Conservation (phyloP, 2,329 filamentous ascomycete species). For the Monilinia fructicola region DNA sequence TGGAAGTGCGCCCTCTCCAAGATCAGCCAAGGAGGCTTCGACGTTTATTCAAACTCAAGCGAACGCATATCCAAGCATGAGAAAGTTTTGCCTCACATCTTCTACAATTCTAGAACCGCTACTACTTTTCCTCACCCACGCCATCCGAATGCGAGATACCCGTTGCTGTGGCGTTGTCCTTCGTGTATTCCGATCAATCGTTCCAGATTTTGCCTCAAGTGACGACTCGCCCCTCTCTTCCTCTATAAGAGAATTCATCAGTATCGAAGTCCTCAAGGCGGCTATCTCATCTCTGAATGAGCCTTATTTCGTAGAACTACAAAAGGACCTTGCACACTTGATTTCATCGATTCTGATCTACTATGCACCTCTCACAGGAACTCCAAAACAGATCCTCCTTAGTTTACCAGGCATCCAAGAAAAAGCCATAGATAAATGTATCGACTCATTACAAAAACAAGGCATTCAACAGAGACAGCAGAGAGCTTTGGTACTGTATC, state of each 20-base stretch:
- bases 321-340: slow-evolving; percentile 84
- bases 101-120: slow-evolving; percentile 81
- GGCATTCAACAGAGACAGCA: slow-evolving; percentile 69
- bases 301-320: slow-evolving; percentile 92
- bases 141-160: slow-evolving; percentile 84
- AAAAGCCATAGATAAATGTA: slow-evolving; percentile 64
- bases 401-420: slow-evolving; percentile 75
- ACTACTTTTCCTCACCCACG: slow-evolving; percentile 87
- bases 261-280: slow-evolving; percentile 81
- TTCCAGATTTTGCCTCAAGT: slow-evolving; percentile 70
- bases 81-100: slow-evolving; percentile 78
- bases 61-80: slow-evolving; percentile 56
- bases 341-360: slow-evolving; percentile 82
- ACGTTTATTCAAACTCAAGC: slow-evolving; percentile 32
- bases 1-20: slow-evolving; percentile 7
- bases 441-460: slow-evolving; percentile 59
- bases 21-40: slow-evolving; percentile 36
- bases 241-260: slow-evolving; percentile 86
- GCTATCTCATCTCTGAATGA: slow-evolving; percentile 91
- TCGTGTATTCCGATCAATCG: slow-evolving; percentile 79
- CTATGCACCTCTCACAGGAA: slow-evolving; percentile 68
- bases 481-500: slow-evolving; percentile 75
- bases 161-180: slow-evolving; percentile 84
- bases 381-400: slow-evolving; percentile 73
- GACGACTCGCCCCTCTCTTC: slow-evolving; percentile 50